These are phyloP conservation scores for Sarcodon aspratus DNA, from an alignment of 768 basidiomycete species.

Conservation along the genomic window DNA sequence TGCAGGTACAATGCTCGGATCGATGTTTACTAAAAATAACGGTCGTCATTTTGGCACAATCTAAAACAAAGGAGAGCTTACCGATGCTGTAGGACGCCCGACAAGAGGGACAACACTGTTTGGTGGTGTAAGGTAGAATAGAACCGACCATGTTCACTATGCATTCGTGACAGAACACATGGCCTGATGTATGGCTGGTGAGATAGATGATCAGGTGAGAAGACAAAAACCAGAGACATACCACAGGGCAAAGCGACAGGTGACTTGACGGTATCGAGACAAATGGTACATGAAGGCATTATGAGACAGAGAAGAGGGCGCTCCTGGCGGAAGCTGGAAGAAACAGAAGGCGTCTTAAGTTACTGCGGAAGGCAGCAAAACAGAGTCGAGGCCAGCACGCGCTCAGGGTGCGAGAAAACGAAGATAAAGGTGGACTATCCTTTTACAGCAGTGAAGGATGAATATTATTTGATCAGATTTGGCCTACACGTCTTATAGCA, in stretches of 20 bases:
- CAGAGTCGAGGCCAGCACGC: no score
- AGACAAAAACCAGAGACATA: conserved; percentile 18
- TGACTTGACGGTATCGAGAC: conserved; percentile 38
- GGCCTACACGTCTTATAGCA: no score
- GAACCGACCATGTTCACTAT: conserved; percentile 37
- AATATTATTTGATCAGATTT: no score
- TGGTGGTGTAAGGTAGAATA: conserved; percentile 31
- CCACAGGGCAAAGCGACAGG: conserved; percentile 59
- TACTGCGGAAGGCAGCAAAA: no score
- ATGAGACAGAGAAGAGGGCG: background rate
- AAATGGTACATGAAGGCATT: conserved; percentile 51
- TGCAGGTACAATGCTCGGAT: conserved; percentile 39
- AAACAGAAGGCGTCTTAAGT: no score
- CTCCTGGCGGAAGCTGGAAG: background rate
- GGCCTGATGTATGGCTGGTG: conserved; percentile 27
- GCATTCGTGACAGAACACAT: conserved; percentile 55
- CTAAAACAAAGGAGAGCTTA: conserved; percentile 15
- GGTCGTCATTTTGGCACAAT: background rate
- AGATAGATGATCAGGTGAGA: background rate
- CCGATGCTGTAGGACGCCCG: conserved; percentile 42
- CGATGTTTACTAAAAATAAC: conserved; percentile 27
- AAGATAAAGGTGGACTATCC: no score
- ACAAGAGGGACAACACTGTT: conserved; percentile 49
- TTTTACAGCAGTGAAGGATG: no score
- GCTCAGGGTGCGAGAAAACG: no score